Percentiles rank a stretch among this genome's conserved stretches.
Evolutionary conservation across 306 rosid species (phyloP).

Genomic region (Sindora glabra): DNA sequence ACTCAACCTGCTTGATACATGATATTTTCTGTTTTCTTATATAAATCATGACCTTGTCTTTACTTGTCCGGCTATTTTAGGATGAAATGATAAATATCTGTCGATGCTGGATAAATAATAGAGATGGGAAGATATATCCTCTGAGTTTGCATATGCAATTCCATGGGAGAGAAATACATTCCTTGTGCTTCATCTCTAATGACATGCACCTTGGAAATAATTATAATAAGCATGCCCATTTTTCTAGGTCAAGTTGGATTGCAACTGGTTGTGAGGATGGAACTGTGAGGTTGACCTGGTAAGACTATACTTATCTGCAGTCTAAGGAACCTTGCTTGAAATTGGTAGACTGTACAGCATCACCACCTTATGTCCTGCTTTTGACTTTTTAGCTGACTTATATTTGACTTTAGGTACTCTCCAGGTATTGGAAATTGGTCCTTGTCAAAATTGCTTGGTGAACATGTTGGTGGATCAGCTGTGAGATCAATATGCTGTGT

Average conservation of each 20-base stretch:
- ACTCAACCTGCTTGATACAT: too few relatives aligned
- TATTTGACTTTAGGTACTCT: constrained; percentile 53
- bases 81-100: constrained; percentile 76
- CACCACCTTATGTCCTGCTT: not conserved
- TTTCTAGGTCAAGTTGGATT: constrained; percentile 58
- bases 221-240: constrained; percentile 17
- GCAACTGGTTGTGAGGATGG: constrained; percentile 98
- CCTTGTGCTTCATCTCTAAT: constrained; percentile 65
- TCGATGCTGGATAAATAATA: constrained; percentile 45
- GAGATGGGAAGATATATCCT: constrained; percentile 51
- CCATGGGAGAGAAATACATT: constrained; percentile 96
- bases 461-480: constrained; percentile 98
- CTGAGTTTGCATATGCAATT: constrained; percentile 78
- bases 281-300: constrained; percentile 89
- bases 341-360: not conserved
- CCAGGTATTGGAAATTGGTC: constrained; percentile 66
- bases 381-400: not conserved
- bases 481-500: constrained; percentile 79
- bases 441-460: constrained; percentile 82
- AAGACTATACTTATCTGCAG: constrained; percentile 23
- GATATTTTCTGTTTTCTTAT: constrained; percentile 15
- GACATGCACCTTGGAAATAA: constrained; percentile 28
- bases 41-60: not conserved
- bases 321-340: constrained; percentile 11
- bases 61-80: constrained; percentile 28